Evolutionary conservation across 306 rosid genomes (phyloP), one percentile per base, ranked within the genome.

Genomic region (Vigna hirtella): DNA sequence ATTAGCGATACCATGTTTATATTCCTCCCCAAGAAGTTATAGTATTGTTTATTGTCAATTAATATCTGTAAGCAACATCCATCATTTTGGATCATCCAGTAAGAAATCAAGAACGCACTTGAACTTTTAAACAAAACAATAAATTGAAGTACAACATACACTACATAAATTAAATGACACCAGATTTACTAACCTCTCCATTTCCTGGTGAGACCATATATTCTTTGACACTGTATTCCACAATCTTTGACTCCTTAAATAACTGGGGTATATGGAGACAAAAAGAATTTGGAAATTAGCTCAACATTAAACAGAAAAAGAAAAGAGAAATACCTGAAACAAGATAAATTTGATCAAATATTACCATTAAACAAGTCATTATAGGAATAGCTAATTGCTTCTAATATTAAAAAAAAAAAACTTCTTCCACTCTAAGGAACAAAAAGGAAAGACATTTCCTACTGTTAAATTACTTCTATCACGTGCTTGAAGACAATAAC

Each of bases 181-280:
- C 40, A 81, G 40, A 72, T 70, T 73, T 82, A 70, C 75, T 24
- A 66, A 93, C 98, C 97, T 93, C 98, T 66, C 80, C 89, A 57
- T 85, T 91, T 77, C 88, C 90, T 11, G 94, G 91, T 53, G 96
- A 90, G 70, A 83, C 80, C 74, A 79, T 58, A 53, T 85, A 76
- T 85, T 93, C 98, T 79, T 86, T 20, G 55, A 93, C 34, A 65
- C 14, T 82, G 87, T 87, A 93, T 72, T 90, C 94, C 73, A 85
- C 90, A 86, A 93, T 93, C 87, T 86, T 88, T 72, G 97, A 91
- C 87, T 91, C 97, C 49, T 82, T 81, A 57, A 93, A 93, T 76
- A 91, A 52, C 96, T 93, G 77, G 65, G 65, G 45, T 28, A 65
- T 28, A 81, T 26, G 81, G 38, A 67, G 36, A 66, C 9, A 20